Base-by-base conservation (phyloP, 495 filamentous ascomycete genomes). In the Lasiosphaeriaceae sp. region DNA sequence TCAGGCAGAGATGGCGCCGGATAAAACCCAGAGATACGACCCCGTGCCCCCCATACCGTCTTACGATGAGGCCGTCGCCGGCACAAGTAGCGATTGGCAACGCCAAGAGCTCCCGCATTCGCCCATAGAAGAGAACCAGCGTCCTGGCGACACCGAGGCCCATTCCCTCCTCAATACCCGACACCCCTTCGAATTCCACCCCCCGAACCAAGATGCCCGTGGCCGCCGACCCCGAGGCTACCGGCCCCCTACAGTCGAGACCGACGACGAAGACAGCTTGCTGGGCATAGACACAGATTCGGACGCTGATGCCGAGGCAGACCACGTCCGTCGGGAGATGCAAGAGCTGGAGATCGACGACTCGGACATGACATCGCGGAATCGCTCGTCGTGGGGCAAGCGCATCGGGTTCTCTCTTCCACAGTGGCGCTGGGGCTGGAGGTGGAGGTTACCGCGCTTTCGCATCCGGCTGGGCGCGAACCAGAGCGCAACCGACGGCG, bases 341-440 rank as follows among this genome's bases (percentile, higher is more conserved):
- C 83, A 90, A 61, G 87, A 96, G 78, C 84, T 98, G 83, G 93
- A 96, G 64, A 82, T 96, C 7, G 77, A 90, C 59, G 93, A 96
- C 64, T 84, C 86, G 3, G 80, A 77, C 52, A 75, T 67, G 51
- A 71, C 56, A 50, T 77, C 59, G 61, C 66, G 60, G 35, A 64
- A 56, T 11, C 58, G 67, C 26, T 70, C 76, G 17, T 73, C 70
- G 20, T 80, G 77, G 78, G 76, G 73, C 52, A 78, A 79, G 70
- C 65, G 81, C 56, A 79, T 83, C 56, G 72, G 71, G 11, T 61
- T 65, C 46, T 59, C 76, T 1, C 65, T 73, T 47, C 73, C 77
- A 34, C 71, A 77, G 52, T 80, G 73, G 70, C 78, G 66, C 24
- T 80, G 73, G 70, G 77, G 66, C 24, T 78, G 76, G 65, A 70